Conservation (phyloP, 768 basidiomycete genomes). For the Kwoniella botswanensis region DNA sequence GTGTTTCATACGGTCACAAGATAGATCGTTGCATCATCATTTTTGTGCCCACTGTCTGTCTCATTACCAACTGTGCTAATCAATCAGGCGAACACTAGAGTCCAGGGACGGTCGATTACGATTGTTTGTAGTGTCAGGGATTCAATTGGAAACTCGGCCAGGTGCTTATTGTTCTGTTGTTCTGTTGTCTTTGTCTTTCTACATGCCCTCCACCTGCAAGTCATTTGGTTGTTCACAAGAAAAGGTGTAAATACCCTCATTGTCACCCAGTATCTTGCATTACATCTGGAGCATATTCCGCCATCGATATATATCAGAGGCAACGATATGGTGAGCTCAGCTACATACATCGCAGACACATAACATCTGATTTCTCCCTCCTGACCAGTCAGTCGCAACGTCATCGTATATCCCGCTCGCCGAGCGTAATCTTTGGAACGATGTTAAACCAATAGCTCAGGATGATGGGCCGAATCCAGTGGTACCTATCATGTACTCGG, state of each 20-base stretch:
- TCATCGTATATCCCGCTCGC: constrained; percentile 62
- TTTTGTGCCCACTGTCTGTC: background rate
- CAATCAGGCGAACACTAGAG: too few relatives aligned
- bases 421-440: constrained; percentile 75
- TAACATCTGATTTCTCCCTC: background rate
- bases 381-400: constrained; percentile 7
- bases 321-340: too few relatives aligned
- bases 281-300: background rate
- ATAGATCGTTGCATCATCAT: background rate
- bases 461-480: constrained; percentile 77
- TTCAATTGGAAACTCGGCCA: background rate
- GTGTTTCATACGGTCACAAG: background rate
- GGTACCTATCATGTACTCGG: constrained; percentile 88
- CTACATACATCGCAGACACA: too few relatives aligned
- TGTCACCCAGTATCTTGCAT: background rate
- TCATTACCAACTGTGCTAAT: too few relatives aligned
- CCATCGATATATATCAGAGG: too few relatives aligned
- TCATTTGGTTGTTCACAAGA: background rate
- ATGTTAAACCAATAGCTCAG: constrained; percentile 78
- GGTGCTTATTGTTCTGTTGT: background rate
- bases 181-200: background rate
- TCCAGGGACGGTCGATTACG: background rate
- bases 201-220: background rate
- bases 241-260: background rate
- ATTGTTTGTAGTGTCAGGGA: background rate